Percentiles rank a stretch among this genome's conserved stretches.
Evolutionary conservation across 352 stramenopile species (phyloP).

Genomic region (Poterioochromonas sp.): DNA sequence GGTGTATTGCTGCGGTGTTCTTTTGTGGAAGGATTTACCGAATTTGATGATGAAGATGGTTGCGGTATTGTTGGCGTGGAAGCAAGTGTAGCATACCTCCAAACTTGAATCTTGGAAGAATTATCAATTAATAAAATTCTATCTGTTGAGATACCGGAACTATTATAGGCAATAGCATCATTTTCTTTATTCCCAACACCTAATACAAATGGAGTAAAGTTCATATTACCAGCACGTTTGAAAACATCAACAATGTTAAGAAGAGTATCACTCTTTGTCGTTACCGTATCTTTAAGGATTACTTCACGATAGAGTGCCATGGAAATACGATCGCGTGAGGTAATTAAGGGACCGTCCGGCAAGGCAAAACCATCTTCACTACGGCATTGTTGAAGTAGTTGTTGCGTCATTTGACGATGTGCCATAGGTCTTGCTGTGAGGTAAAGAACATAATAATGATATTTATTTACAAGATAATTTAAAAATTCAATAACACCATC

Average conservation of each 20-base stretch:
- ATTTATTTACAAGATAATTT: neutral
- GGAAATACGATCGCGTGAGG: neutral
- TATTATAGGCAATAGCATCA: slow-evolving; percentile 21
- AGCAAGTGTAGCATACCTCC: neutral
- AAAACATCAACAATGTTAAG: neutral
- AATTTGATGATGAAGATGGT: too few species aligned
- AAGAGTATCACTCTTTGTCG: neutral
- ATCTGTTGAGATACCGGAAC: neutral
- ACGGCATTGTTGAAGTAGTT: neutral
- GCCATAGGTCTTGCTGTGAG: neutral
- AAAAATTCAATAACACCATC: slow-evolving; percentile 4
- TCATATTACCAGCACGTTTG: neutral
- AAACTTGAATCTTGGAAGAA: slow-evolving; percentile 3
- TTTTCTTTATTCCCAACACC: slow-evolving; percentile 26
- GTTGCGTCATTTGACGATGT: neutral
- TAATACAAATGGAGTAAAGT: neutral
- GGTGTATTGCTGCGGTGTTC: too few species aligned
- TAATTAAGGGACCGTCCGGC: slow-evolving; percentile 4
- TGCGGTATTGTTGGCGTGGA: neutral
- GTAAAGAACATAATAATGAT: neutral
- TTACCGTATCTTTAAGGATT: neutral
- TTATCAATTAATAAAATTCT: neutral
- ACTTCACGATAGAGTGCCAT: slow-evolving; percentile 12
- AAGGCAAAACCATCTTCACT: neutral
- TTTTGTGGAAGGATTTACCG: too few species aligned